Conservation (phyloP, 306 rosid species). For the Gastrolobium villosum region DNA sequence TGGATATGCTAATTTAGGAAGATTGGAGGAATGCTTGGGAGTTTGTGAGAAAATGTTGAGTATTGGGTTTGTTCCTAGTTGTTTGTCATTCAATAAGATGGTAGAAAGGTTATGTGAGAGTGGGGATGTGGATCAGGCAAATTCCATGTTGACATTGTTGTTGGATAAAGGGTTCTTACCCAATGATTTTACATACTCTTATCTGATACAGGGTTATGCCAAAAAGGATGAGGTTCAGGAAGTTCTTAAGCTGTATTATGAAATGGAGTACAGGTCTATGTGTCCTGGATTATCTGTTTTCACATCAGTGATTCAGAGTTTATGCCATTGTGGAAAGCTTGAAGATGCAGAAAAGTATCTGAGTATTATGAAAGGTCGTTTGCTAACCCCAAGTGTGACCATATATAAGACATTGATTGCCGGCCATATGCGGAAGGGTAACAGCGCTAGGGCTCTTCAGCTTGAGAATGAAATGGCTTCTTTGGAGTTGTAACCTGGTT, state of each 20-base stretch:
- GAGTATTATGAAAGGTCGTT: constrained; percentile 69
- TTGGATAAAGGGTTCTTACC: constrained; percentile 77
- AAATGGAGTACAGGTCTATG: constrained; percentile 68
- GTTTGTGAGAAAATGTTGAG: constrained; percentile 66
- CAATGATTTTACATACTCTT: constrained; percentile 61
- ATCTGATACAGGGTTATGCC: constrained; percentile 67
- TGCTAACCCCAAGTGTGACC: constrained; percentile 45
- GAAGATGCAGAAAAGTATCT: constrained; percentile 76
- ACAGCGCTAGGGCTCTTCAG: constrained; percentile 52
- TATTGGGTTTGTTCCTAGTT: constrained; percentile 69
- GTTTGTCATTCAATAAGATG: constrained; percentile 70
- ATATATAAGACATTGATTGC: constrained; percentile 59
- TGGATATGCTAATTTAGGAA: constrained; percentile 64
- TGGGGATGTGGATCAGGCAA: constrained; percentile 63
- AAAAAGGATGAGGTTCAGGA: constrained; percentile 55
- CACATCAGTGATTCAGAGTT: constrained; percentile 57
- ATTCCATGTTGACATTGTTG: constrained; percentile 62
- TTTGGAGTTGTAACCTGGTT: constrained; percentile 42
- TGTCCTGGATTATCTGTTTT: constrained; percentile 69
- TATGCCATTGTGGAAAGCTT: constrained; percentile 62
- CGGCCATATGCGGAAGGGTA: constrained; percentile 55
- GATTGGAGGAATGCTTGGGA: constrained; percentile 58
- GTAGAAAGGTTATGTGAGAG: constrained; percentile 62
- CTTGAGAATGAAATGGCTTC: constrained; percentile 60
- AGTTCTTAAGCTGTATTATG: constrained; percentile 77